phyloP scores from a whole-genome alignment of 345 rosid genomes.

The Syzygium grande region DNA sequence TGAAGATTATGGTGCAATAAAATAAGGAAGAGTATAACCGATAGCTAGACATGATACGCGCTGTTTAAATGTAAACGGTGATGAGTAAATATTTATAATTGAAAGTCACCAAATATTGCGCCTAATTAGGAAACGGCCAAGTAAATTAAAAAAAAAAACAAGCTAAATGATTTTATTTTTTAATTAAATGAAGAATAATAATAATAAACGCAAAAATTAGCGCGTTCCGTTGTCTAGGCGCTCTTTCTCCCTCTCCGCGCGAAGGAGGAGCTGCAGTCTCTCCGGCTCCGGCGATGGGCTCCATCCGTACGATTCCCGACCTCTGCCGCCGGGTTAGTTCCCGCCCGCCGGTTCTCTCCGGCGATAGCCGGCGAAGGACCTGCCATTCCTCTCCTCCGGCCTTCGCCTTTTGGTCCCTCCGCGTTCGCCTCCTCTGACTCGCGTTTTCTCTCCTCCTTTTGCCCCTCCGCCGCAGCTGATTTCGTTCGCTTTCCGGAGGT shows the following conservation, averaged over 20 bases:
- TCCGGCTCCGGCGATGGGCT: neutral
- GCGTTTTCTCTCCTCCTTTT: neutral
- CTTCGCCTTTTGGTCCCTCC: neutral
- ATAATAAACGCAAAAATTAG: too few species aligned
- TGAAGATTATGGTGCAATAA: neutral
- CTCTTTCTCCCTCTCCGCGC: neutral
- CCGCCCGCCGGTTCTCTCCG: neutral
- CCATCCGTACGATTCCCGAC: constrained; percentile 1
- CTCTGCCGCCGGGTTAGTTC: constrained; percentile 1
- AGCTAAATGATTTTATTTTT: too few species aligned
- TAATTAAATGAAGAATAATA: too few species aligned
- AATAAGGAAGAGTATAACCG: neutral
- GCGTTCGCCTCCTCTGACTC: neutral
- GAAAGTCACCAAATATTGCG: too few species aligned
- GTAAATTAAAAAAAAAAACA: too few species aligned
- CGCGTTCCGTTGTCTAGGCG: too few species aligned
- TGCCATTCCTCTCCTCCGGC: neutral
- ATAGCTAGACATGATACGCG: neutral
- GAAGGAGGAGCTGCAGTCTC: neutral
- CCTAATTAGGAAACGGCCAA: too few species aligned
- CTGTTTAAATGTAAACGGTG: neutral
- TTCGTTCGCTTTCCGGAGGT: constrained; percentile 65
- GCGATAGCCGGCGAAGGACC: neutral
- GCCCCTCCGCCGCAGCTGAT: constrained; percentile 36
- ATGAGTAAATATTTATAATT: too few species aligned